Evolutionary conservation across 2,329 filamentous ascomycete species (phyloP).

Genomic region (Alternaria metachromatica): DNA sequence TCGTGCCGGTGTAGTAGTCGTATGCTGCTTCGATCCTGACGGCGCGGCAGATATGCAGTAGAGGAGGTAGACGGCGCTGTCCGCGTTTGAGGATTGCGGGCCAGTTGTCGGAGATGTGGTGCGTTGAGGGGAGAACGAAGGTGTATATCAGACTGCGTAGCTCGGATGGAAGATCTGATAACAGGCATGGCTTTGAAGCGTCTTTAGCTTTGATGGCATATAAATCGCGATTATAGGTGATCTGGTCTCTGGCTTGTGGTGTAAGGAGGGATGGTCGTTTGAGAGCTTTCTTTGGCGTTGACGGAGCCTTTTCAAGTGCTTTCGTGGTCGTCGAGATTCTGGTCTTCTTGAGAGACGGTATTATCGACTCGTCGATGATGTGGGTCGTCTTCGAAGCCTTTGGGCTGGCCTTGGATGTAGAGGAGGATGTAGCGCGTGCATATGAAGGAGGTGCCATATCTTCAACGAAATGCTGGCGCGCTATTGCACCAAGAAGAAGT

Average conservation of each 20-base stretch:
- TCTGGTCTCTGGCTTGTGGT: background rate
- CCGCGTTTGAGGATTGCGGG: background rate
- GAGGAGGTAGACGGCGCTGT: background rate
- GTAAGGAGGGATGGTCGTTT: constrained; percentile 11
- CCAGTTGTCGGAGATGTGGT: background rate
- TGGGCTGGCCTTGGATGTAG: constrained; percentile 10
- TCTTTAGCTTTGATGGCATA: constrained; percentile 5
- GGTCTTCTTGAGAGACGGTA: background rate
- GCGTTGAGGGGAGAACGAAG: constrained; percentile 10
- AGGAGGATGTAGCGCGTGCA: constrained; percentile 26
- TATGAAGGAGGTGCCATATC: constrained; percentile 27
- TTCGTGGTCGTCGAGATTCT: background rate
- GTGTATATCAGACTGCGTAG: constrained; percentile 11
- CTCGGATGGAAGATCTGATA: constrained; percentile 7
- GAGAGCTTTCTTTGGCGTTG: background rate
- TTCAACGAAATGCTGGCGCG: background rate
- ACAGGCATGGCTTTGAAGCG: background rate
- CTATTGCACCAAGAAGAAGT: background rate
- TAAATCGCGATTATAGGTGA: constrained; percentile 6
- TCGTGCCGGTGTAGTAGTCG: constrained; percentile 27
- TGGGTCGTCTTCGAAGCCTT: background rate
- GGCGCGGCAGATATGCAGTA: constrained; percentile 31
- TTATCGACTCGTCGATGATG: background rate
- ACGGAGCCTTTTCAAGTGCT: background rate
- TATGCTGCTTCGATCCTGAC: constrained; percentile 41